Evolutionary conservation across 495 filamentous ascomycete genomes (phyloP).

Genomic region (Cladorrhinum samala): DNA sequence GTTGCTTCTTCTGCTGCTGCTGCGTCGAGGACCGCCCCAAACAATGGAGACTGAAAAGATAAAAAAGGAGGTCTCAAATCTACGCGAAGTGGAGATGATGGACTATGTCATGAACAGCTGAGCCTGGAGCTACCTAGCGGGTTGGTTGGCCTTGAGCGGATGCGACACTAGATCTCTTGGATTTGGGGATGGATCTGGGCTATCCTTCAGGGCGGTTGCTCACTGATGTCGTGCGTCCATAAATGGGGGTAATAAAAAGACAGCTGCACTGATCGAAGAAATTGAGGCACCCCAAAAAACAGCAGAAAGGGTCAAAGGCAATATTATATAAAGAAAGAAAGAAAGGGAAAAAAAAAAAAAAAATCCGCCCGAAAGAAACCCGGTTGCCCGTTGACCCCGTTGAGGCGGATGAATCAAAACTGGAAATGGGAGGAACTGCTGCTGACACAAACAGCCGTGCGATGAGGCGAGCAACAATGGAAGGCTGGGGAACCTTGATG

Average conservation of each 20-base stretch:
- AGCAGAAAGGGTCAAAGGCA: background rate
- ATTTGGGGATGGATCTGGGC: background rate
- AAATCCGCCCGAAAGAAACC: too few species aligned
- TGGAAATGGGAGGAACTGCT: background rate
- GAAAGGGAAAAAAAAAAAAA: slow-evolving; percentile 1
- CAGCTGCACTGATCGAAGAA: background rate
- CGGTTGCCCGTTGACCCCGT: too few species aligned
- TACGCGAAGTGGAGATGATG: slow-evolving; percentile 3
- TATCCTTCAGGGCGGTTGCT: too few species aligned
- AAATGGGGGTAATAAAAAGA: background rate
- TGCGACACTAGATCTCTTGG: background rate
- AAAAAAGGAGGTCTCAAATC: slow-evolving; percentile 2
- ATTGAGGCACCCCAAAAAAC: too few species aligned
- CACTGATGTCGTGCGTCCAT: too few species aligned
- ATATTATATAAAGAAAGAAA: background rate
- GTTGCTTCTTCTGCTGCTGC: background rate
- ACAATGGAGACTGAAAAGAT: too few species aligned
- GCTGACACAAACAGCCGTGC: slow-evolving; percentile 22
- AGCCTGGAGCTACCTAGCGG: background rate
- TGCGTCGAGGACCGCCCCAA: background rate
- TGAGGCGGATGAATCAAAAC: too few species aligned
- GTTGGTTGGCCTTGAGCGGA: background rate
- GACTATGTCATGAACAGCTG: slow-evolving; percentile 6
- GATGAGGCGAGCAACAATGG: slow-evolving; percentile 19
- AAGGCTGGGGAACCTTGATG: slow-evolving; percentile 29